Evolutionary conservation across 2,329 filamentous ascomycete genomes (phyloP), one percentile per base, ranked within the genome.

Genomic region (Fusarium pseudocircinatum): DNA sequence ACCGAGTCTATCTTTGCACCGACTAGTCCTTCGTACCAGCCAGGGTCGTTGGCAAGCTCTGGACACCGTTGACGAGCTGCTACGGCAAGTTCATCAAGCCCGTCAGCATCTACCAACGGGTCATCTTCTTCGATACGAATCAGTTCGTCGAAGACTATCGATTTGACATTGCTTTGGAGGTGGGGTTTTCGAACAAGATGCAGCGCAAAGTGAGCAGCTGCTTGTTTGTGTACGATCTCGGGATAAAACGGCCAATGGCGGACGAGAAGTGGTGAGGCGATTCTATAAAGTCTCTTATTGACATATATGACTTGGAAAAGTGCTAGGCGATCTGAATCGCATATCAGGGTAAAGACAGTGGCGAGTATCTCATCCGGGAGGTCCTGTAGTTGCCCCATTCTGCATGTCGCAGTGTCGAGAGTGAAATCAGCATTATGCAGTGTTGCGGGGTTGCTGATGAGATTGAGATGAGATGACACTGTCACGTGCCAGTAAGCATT

Each of bases 331-430:
- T 50, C 24, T 3, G 37, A 16, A 30, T 63, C 56, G 18, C 36
- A 13, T 36, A 37, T 24, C 1, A 4, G 0, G 11, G 1, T 13
- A 2, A 6, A n/a, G 4, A 63, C 50, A 6, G 43, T 1, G 11
- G 46, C 4, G 2, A 61, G 43, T 4, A 20, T 6, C 26, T 63
- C 61, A 13, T 43, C 36, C 0, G 57, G 20, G 7, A 63, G 24
- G 9, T 36, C 28, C 22, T 26, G 34, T 0, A 63, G 22, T 13
- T 13, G 11, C 1, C 13, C 16, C 61, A 61, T 63, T 11, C 2
- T 60, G 36, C 7, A 2, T 20, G 2, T 34, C 11, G 7, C 13
- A 12, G 2, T n/a, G 36, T 30, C 4, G 3, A 9, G 10, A 10
- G 24, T 28, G 20, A 28, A 28, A 39, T n/a, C 7, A 12, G 12